Evolutionary conservation across 2,329 filamentous ascomycete species (phyloP).

Genomic region (Colletotrichum ledebouriae): DNA sequence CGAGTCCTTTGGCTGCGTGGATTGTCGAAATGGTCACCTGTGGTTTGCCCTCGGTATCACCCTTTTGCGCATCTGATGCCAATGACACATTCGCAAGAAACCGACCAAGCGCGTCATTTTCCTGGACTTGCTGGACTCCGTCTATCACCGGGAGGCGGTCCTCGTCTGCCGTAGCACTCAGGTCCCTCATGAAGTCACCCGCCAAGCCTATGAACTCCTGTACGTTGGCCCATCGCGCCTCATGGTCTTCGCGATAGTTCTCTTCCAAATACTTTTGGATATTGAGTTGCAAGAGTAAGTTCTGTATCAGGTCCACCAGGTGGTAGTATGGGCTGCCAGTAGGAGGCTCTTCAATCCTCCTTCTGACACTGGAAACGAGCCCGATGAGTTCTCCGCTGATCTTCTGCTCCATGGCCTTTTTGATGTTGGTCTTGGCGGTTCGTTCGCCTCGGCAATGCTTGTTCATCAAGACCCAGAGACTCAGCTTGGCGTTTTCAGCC

Average conservation of each 20-base stretch:
- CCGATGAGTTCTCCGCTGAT: conserved; percentile 65
- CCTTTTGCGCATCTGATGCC: conserved; percentile 78
- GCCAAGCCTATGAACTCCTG: conserved; percentile 88
- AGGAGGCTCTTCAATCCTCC: conserved; percentile 48
- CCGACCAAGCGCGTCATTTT: conserved; percentile 74
- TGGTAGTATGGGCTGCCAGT: conserved; percentile 50
- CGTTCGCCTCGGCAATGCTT: conserved; percentile 66
- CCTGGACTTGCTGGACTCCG: conserved; percentile 76
- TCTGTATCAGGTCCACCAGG: conserved; percentile 64
- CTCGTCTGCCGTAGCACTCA: conserved; percentile 57
- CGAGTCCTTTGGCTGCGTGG: conserved; percentile 93
- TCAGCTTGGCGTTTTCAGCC: conserved; percentile 76
- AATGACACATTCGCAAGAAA: conserved; percentile 93
- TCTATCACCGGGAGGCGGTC: conserved; percentile 77
- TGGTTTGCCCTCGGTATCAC: conserved; percentile 68
- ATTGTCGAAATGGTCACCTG: conserved; percentile 95
- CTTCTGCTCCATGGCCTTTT: conserved; percentile 65
- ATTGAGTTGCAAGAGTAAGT: conserved; percentile 73
- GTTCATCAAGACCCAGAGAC: conserved; percentile 81
- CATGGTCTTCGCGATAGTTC: conserved; percentile 79
- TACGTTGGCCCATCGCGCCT: conserved; percentile 88
- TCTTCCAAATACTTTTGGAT: conserved; percentile 82
- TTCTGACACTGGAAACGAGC: conserved; percentile 52
- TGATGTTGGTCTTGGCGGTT: conserved; percentile 62
- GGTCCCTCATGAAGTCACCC: conserved; percentile 72